phyloP scores from a whole-genome alignment of 768 basidiomycete species.

The Lyophyllum semitale region DNA sequence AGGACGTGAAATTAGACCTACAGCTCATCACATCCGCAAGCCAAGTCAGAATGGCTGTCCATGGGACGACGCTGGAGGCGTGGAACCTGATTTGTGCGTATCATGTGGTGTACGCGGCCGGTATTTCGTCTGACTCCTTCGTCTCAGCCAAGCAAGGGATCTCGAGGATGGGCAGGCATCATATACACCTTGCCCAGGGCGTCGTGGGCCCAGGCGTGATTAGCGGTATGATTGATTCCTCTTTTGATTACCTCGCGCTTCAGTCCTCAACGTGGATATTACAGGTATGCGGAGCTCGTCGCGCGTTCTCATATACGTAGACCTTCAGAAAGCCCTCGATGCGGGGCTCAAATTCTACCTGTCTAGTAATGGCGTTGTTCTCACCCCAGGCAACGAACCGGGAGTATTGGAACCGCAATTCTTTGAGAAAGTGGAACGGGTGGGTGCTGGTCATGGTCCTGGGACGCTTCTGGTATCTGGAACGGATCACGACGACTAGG shows the following conservation, averaged over 20 bases:
- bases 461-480: too few relatives aligned
- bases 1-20: constrained; percentile 68
- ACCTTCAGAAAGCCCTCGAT: background rate
- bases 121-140: background rate
- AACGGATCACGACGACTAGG: too few relatives aligned
- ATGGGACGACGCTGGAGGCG: constrained; percentile 68
- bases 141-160: background rate
- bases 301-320: background rate
- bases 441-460: too few relatives aligned
- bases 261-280: background rate
- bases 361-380: background rate
- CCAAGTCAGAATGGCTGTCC: constrained; percentile 77
- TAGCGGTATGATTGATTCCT: background rate
- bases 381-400: background rate
- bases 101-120: too few relatives aligned
- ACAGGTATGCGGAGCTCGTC: background rate
- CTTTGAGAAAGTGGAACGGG: constrained; percentile 1
- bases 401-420: background rate
- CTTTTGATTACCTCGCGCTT: background rate
- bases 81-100: constrained; percentile 57
- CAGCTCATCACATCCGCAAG: constrained; percentile 50
- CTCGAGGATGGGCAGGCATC: background rate
- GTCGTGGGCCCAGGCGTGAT: background rate
- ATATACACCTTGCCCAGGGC: background rate
- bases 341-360: background rate